Conservation (phyloP, 805 yeast species). For the Candida qinlingensis region DNA sequence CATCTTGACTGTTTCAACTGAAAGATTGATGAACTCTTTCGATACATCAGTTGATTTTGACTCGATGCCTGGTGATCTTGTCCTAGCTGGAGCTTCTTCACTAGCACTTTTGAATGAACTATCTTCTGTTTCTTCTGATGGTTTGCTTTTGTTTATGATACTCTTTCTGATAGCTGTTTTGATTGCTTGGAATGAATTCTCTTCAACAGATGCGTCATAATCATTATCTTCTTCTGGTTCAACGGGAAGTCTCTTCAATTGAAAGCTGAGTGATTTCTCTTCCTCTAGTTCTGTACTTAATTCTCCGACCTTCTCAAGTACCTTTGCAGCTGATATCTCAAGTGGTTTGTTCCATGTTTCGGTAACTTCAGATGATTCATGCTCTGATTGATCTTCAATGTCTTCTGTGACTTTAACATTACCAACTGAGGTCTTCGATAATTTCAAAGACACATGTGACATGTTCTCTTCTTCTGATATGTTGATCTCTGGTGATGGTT, state of each 20-base stretch:
- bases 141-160: constrained; percentile 30
- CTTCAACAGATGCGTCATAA: constrained; percentile 26
- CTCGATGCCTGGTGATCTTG: constrained; percentile 14
- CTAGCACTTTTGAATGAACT: constrained; percentile 20
- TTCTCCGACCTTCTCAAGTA: too few relatives aligned
- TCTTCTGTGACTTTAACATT: background rate
- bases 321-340: too few relatives aligned
- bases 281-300: too few relatives aligned
- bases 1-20: constrained; percentile 14
- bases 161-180: constrained; percentile 42
- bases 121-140: constrained; percentile 10
- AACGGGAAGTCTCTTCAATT: background rate
- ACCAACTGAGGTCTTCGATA: background rate
- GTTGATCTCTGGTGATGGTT: background rate
- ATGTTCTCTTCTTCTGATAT: background rate
- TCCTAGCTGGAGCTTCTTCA: constrained; percentile 12
- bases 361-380: too few relatives aligned
- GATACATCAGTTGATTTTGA: constrained; percentile 11
- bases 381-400: background rate
- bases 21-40: constrained; percentile 3
- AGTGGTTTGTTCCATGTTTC: too few relatives aligned
- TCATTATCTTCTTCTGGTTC: constrained; percentile 2
- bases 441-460: background rate
- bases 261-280: too few relatives aligned
- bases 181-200: constrained; percentile 41